phyloP scores from a whole-genome alignment of 495 filamentous ascomycete genomes.

The Chaetomidium leptoderma region DNA sequence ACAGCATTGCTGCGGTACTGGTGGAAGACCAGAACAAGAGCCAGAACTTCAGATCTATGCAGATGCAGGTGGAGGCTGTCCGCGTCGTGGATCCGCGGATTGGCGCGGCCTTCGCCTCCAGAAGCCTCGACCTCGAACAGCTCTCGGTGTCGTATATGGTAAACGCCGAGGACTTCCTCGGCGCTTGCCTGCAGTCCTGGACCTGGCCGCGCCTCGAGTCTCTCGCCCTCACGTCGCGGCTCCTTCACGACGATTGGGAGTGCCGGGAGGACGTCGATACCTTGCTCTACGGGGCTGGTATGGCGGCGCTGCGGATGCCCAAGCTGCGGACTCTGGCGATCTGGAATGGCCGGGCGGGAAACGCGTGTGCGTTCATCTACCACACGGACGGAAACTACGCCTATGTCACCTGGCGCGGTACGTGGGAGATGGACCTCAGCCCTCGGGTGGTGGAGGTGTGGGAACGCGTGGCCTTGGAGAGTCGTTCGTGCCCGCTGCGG shows the following conservation, averaged over 20 bases:
- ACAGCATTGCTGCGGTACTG: neutral
- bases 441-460: conserved; percentile 25
- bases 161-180: conserved; percentile 17
- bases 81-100: conserved; percentile 10
- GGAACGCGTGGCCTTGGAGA: conserved; percentile 25
- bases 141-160: conserved; percentile 16
- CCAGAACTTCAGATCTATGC: neutral
- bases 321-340: conserved; percentile 27
- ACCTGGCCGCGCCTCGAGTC: conserved; percentile 14
- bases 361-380: conserved; percentile 33
- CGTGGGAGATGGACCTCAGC: conserved; percentile 27
- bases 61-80: neutral
- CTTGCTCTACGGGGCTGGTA: conserved; percentile 8
- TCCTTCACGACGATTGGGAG: neutral
- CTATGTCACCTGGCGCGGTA: conserved; percentile 30
- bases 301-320: conserved; percentile 25
- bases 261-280: conserved; percentile 1
- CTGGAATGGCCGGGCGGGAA: conserved; percentile 29
- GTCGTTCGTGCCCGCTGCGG: conserved; percentile 1
- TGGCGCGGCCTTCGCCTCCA: conserved; percentile 10
- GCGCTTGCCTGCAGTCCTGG: conserved; percentile 11
- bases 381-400: conserved; percentile 17
- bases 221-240: conserved; percentile 14
- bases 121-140: conserved; percentile 14
- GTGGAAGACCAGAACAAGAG: neutral